Evolutionary conservation across 2,329 filamentous ascomycete species (phyloP), one percentile per base, ranked within the genome.

Genomic region (Helotiales sp.): DNA sequence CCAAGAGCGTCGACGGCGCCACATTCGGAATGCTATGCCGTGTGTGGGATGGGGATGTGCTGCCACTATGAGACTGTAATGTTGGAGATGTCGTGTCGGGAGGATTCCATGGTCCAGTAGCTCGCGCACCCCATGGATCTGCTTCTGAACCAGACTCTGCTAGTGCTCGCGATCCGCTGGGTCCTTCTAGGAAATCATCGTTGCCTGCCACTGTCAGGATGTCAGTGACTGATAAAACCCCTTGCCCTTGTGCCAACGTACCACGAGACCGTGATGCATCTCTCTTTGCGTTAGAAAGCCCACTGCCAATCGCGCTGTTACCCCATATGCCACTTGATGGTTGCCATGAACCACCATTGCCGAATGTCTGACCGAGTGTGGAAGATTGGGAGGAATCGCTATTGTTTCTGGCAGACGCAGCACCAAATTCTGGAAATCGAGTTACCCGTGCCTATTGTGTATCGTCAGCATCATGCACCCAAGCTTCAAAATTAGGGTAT

Each of bases 101-200:
- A 6, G 75, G 74, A 62, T 80, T 81, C 88, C 88, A 91, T 15
- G 82, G 80, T 34, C 79, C 75, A 62, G 75, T 78, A 52, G 77
- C 74, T 46, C 77, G 76, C 52, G 73, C 74, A 59, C 67, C 72
- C 85, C 87, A 90, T 47, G 79, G 77, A 64, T 90, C 87, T 17
- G 83, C 82, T 67, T 91, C 87, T 9, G 88, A 89, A 44, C 22
- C 36, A 40, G 85, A 83, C 44, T 84, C 80, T 59, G 89, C 79
- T 36, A 92, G 77, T 58, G 87, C 88, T 60, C 85, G 81, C 5
- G 88, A 90, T 49, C 88, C 89, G 3, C 84, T 86, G 67, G 87
- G 84, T 54, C 76, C 79, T 64, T 83, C 81, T 36, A 72, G 66
- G 29, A 76, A 75, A 24, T 70, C 63, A 46, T 78, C 75, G 33